Percentiles rank a stretch among this genome's conserved stretches.
These are phyloP conservation scores for Trichoderma sp. DNA, from an alignment of 2,329 filamentous ascomycete species.

Conservation along the genomic window DNA sequence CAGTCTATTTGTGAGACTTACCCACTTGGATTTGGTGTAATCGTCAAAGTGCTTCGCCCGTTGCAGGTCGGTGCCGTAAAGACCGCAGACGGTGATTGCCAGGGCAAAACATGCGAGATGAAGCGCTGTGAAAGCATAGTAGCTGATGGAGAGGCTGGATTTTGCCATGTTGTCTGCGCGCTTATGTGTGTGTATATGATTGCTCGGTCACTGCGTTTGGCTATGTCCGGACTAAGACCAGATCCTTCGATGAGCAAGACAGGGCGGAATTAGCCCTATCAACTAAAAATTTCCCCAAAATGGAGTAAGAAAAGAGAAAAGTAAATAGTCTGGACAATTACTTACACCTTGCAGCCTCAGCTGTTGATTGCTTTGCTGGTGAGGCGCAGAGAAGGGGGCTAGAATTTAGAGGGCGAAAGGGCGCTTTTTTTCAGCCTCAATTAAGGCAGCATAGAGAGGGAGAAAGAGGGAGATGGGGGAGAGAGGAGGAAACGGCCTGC, in stretches of 20 bases:
- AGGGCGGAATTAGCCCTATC: background rate
- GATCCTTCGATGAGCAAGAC: background rate
- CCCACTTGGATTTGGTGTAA: constrained; percentile 66
- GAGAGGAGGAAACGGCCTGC: background rate
- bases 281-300: background rate
- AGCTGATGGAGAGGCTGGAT: constrained; percentile 44
- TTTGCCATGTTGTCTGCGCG: constrained; percentile 40
- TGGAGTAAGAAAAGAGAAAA: background rate
- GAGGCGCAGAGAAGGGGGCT: background rate
- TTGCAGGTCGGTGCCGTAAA: constrained; percentile 71
- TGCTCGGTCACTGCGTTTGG: background rate
- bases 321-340: background rate
- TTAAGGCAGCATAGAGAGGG: background rate
- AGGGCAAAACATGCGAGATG: constrained; percentile 76
- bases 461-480: background rate
- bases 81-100: constrained; percentile 71
- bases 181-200: background rate
- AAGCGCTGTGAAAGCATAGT: constrained; percentile 57
- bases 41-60: constrained; percentile 47
- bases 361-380: background rate
- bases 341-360: background rate
- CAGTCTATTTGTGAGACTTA: constrained; percentile 33
- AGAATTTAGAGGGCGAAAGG: background rate
- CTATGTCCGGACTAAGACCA: background rate
- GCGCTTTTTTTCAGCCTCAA: background rate